Percentiles rank a stretch among this genome's conserved stretches.
These are phyloP conservation scores for Triticum dicoccoides DNA, from an alignment of 176 grass and related monocot species.

Conservation along the genomic window DNA sequence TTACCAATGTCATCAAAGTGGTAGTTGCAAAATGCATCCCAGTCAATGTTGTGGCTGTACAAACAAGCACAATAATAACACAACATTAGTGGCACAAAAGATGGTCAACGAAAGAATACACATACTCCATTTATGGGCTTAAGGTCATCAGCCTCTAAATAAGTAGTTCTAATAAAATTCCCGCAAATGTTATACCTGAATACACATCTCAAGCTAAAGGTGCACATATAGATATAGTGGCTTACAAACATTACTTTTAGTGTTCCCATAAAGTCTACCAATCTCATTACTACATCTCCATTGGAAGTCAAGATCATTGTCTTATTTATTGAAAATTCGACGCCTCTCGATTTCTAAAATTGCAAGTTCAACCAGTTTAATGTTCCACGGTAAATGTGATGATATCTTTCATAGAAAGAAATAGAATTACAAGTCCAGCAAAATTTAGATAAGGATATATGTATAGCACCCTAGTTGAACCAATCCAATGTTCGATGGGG, in stretches of 20 bases:
- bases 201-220: not conserved
- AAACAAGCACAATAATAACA: not conserved
- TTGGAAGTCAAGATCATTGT: not conserved
- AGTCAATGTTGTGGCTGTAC: constrained; percentile 60
- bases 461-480: not conserved
- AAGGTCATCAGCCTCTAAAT: not conserved
- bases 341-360: not conserved
- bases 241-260: not conserved
- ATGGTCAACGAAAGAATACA: not conserved
- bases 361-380: not conserved
- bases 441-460: not conserved
- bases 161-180: not conserved
- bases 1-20: constrained; percentile 42
- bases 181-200: not conserved
- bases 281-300: not conserved
- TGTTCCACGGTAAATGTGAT: not conserved
- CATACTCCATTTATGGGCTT: constrained; percentile 3
- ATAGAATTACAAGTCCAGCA: not conserved
- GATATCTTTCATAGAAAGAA: not conserved
- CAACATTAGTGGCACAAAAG: not conserved
- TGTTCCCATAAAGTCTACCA: not conserved
- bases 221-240: not conserved
- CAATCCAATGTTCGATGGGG: not conserved
- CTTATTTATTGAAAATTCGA: not conserved
- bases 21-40: constrained; percentile 60